Evolutionary conservation across 805 yeast species (phyloP).

Genomic region (Saccharomycopsis fermentans): DNA sequence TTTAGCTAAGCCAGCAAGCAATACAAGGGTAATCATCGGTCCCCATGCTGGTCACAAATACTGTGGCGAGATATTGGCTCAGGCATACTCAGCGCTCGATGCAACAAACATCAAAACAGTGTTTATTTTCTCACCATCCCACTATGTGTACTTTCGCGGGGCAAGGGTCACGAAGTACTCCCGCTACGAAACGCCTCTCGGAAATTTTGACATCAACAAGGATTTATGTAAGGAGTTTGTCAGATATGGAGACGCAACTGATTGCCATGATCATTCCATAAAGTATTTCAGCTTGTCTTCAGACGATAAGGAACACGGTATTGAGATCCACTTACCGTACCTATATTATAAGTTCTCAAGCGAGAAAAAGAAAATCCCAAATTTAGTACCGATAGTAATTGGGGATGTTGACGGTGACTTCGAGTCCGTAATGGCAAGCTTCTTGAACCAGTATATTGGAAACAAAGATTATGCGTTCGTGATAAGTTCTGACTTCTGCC

Average conservation of each 20-base stretch:
- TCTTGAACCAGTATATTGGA: conserved; percentile 34
- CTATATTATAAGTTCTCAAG: conserved; percentile 39
- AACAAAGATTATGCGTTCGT: conserved; percentile 57
- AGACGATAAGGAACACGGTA: conserved; percentile 83
- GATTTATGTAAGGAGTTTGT: conserved; percentile 17
- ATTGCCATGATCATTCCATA: conserved; percentile 25
- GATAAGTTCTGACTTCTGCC: conserved; percentile 88
- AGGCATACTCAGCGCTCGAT: conserved; percentile 68
- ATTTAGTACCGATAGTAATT: conserved; percentile 71
- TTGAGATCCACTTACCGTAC: conserved; percentile 91
- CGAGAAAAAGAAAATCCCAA: conserved; percentile 28
- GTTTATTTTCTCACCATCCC: conserved; percentile 87
- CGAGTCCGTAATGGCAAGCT: conserved; percentile 32
- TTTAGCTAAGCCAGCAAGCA: conserved; percentile 23
- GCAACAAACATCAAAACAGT: conserved; percentile 47
- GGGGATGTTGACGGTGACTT: conserved; percentile 44
- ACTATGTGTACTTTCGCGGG: conserved; percentile 70
- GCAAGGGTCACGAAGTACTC: conserved; percentile 44
- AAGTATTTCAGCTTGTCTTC: conserved; percentile 43
- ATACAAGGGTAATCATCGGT: conserved; percentile 45
- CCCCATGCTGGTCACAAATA: conserved; percentile 90
- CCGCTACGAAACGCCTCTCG: conserved; percentile 73
- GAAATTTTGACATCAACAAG: conserved; percentile 58
- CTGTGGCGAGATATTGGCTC: conserved; percentile 69
- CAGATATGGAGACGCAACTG: neutral